Evolutionary conservation across 805 yeast genomes (phyloP), one percentile per base, ranked within the genome.

Genomic region (Wickerhamiella kazuoi): DNA sequence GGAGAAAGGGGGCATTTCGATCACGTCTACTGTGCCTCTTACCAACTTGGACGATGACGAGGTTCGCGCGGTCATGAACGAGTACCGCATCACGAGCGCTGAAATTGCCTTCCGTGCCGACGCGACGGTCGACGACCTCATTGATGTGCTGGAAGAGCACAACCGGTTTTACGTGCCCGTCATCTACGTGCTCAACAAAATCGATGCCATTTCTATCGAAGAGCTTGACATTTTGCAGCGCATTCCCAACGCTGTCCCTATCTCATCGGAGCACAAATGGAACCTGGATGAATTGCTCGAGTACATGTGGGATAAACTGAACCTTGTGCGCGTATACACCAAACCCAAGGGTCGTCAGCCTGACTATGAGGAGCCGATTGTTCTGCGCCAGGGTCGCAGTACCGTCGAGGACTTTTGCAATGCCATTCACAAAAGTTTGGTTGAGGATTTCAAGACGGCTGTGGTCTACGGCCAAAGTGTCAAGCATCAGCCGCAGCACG

Each of bases 201-300:
- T 90, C 54, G 99, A 90, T 61, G 77, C 96, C 9, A 79, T 90
- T 55, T 79, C 95, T 6, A 70, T 87, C 39, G 93, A 90, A 62
- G 99, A 90, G 59, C 71, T 90, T 50, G 94, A 90, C 49, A 63
- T 90, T 43, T 62, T 90, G 45, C 79, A 81, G 65, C 74, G 90
- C 56, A 90, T 90, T 51, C 98, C 98, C 37, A 76, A 90, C 61
- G 96, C 97, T 6, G 93, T 90, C 38, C 98, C 98, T 30, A 87
- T 90, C 44, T 81, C 95, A 8, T 79, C 95, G 6, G 97, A 93
- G 46, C 71, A 79, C 55, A 94, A 93, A 48, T 90, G 98, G 98
- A 90, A 90, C 56, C 65, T 90, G 55, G 98, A 90, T 60, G 97
- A 87, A 61, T 68, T 90, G 49, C 66, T 90, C 50, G 94, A 87